Evolutionary conservation across 108 stramenopile species (phyloP), one percentile per base, ranked within the genome.

Genomic region (Cylindrotheca closterium): DNA sequence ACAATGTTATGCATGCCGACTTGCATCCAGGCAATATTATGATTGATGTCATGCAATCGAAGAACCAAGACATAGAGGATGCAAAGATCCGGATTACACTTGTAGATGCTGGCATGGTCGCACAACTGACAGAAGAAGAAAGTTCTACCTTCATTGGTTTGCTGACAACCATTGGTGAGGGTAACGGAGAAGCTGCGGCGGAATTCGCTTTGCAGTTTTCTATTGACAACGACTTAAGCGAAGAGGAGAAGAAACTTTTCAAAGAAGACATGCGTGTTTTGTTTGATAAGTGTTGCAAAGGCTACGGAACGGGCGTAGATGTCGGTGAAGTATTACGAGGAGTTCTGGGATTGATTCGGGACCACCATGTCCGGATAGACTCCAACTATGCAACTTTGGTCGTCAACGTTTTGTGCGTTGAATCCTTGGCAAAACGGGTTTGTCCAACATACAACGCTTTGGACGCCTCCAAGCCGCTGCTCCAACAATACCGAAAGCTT

Each of bases 41-140:
- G 48, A 29, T 72, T 1, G 68, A 65, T 51, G 29, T 34, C 18
- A 19, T 64, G 24, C 26, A 22, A n/a, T 22, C 24, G 32, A 45
- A 2, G 1, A 30, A 58, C 18, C 10, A 7, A 42, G 37, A 42
- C 37, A 10, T 42, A 42, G 7, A 7, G 7, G 37, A 42, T 10
- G 58, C 21, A 2, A 63, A 68, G 26, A 30, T 63, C 5, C 26
- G 63, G 22, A 63, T 94, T 10, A 70, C 75, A 18, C 65, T 94
- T 2, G 91, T 95, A 17, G 94, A 95, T 63, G 94, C 90, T 15
- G 94, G 94, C 10, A 95, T 95, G 94, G 89, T 95, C 23, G 91
- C 94, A 19, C 77, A 79, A 55, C 65, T 95, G 30, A 67, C 70
- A 18, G 70, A 84, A 17, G 79, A 90, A 59, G 84, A 85, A 52